Base-by-base conservation (phyloP, 2,329 filamentous ascomycete species). In the Graphilbum fragrans region DNA sequence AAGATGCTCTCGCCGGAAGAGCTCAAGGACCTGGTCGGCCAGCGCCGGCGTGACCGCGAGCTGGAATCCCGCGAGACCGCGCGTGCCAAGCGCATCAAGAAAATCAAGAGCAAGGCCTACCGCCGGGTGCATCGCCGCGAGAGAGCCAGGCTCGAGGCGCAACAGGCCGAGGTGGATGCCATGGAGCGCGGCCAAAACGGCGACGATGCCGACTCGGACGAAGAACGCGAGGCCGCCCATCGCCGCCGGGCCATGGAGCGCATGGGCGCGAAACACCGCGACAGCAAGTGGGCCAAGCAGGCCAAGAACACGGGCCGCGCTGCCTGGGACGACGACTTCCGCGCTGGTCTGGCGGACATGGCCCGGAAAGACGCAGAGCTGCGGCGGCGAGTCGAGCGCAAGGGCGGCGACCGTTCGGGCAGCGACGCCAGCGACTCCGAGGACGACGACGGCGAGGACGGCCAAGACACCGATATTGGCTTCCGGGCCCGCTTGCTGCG, bases 61-160 rank as follows among this genome's bases (percentile, higher is more conserved):
- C 64, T 94, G 8, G 72, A 90, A 49, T 94, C 93, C 52, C 75
- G 88, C 11, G 90, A 96, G 61, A 82, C 93, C 54, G 80, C 87
- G 35, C 82, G 87, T 43, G 77, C 87, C 8, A 93, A 88, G 63
- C 81, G 92, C 20, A 86, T 98, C 63, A 94, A 95, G 66, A 96
- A 96, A 68, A 98, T 98, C 65, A 98, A 98, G 70, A 93, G 85
- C 58, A 98, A 95, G 60, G 77, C 87, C 1, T 98, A 94, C 58
- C 84, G 90, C 42, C 81, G 88, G 35, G 82, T 96, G 14, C 90
- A 96, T 61, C 79, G 90, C 31, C 94, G 82, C 56, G 84, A 79
- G 59, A 53, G 67, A 51, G 61, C 71, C 49, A 66, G 72, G 42
- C 58, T 76, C 46, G 59, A 78, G 58, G 64, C 67, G 55, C 72